Conservation (phyloP, 352 stramenopile species). For the Stephanocyclus meneghinianus region DNA sequence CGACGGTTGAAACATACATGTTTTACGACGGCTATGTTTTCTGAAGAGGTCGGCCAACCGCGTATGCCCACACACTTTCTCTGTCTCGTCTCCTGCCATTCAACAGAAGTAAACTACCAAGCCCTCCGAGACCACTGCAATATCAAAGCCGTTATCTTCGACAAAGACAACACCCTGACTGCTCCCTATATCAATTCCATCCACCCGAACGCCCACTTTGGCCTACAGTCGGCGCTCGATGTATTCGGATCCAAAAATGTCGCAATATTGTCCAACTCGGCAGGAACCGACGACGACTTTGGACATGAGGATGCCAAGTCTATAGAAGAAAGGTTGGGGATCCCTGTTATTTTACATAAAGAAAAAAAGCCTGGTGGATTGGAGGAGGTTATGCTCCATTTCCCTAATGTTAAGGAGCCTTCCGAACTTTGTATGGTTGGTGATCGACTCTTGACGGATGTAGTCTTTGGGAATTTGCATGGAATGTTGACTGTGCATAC, state of each 20-base stretch:
- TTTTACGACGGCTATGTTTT: constrained; percentile 7
- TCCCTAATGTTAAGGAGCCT: constrained; percentile 81
- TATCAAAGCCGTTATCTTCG: constrained; percentile 92
- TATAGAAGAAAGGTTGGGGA: constrained; percentile 45
- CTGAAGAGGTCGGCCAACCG: neutral
- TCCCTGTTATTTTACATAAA: constrained; percentile 19
- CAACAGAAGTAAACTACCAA: constrained; percentile 74
- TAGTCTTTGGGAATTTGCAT: constrained; percentile 96
- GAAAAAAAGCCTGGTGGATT: constrained; percentile 17
- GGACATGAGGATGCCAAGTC: constrained; percentile 84
- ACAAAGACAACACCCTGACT: constrained; percentile 97
- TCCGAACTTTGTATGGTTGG: constrained; percentile 92
- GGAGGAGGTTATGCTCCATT: constrained; percentile 86
- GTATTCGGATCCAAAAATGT: constrained; percentile 89
- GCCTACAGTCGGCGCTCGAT: constrained; percentile 70
- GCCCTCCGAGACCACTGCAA: constrained; percentile 77
- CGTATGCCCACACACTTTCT: neutral
- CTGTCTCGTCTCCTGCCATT: neutral
- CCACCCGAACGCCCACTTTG: constrained; percentile 81
- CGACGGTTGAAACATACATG: no score
- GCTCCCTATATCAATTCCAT: constrained; percentile 87
- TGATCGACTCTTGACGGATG: constrained; percentile 94
- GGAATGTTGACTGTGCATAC: constrained; percentile 95
- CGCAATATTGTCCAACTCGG: constrained; percentile 94
- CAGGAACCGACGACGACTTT: constrained; percentile 89